A percentile compares a stretch with the other conserved stretches of the same genome.
phyloP scores from a whole-genome alignment of 2,329 filamentous ascomycete genomes.

The Pseudocercospora cruenta region DNA sequence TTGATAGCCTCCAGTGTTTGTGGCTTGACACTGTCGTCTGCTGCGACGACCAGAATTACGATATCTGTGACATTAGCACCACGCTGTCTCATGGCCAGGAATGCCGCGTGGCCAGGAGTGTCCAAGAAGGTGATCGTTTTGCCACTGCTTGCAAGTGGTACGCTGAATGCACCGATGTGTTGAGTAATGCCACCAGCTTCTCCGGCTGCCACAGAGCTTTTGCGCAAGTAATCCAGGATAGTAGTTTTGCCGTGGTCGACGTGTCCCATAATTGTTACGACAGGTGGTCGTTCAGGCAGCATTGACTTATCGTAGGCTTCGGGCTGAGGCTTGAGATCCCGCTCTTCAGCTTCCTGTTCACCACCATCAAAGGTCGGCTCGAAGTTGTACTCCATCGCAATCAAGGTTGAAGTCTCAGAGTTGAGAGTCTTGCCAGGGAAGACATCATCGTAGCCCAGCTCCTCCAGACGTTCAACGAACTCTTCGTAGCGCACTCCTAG shows the following conservation, averaged over 20 bases:
- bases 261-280: conserved; percentile 99
- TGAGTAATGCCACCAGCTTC: conserved; percentile 98
- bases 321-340: conserved; percentile 74
- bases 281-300: conserved; percentile 78
- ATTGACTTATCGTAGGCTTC: conserved; percentile 67
- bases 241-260: conserved; percentile 99
- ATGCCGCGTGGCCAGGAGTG: conserved; percentile 93
- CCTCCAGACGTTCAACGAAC: conserved; percentile 75
- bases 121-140: conserved; percentile 96
- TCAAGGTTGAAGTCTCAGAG: conserved; percentile 83
- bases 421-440: conserved; percentile 83
- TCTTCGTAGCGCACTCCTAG: conserved; percentile 70
- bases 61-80: conserved; percentile 97
- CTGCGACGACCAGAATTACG: conserved; percentile 91
- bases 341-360: conserved; percentile 62
- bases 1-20: conserved; percentile 96
- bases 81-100: conserved; percentile 91
- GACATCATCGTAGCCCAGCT: conserved; percentile 88
- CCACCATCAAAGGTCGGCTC: conserved; percentile 65
- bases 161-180: conserved; percentile 96
- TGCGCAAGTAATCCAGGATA: conserved; percentile 87
- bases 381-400: conserved; percentile 90
- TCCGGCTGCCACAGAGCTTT: conserved; percentile 85
- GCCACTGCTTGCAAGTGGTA: conserved; percentile 72
- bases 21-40: conserved; percentile 96